phyloP scores from a whole-genome alignment of 2,329 filamentous ascomycete species.

The Tolypocladium paradoxum region DNA sequence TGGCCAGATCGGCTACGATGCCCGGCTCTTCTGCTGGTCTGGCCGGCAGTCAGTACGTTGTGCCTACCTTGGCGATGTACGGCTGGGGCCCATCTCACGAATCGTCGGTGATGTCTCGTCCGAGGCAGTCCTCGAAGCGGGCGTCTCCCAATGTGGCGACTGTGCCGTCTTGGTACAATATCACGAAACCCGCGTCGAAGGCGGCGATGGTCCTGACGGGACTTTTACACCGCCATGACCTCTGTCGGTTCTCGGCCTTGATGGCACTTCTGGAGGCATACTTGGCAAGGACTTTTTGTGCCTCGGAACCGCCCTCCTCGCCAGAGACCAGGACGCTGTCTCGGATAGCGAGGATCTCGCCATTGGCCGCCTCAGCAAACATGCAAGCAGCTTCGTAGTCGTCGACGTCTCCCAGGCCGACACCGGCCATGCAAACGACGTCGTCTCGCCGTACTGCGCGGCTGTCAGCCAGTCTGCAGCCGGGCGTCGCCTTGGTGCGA shows the following conservation, averaged over 20 bases:
- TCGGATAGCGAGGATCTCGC: constrained; percentile 6
- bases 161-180: constrained; percentile 30
- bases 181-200: constrained; percentile 38
- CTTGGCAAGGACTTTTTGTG: constrained; percentile 7
- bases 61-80: not conserved
- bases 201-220: constrained; percentile 30
- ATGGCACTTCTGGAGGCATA: constrained; percentile 13
- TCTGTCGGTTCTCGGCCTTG: constrained; percentile 1
- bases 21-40: constrained; percentile 36
- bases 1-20: constrained; percentile 35
- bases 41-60: constrained; percentile 3
- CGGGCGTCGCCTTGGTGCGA: no score
- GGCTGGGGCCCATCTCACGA: constrained; percentile 16
- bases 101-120: constrained; percentile 31
- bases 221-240: constrained; percentile 12
- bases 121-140: constrained; percentile 46
- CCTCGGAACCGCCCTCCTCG: not conserved
- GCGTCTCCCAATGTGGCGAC: constrained; percentile 47
- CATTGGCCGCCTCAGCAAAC: constrained; percentile 8
- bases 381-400: constrained; percentile 1
- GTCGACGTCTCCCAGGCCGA: constrained; percentile 3
- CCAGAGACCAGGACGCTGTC: no score
- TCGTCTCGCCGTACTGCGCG: constrained; percentile 11
- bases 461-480: not conserved
- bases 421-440: constrained; percentile 10